Base-by-base conservation (phyloP, 805 yeast species). In the Millerago galiae region DNA sequence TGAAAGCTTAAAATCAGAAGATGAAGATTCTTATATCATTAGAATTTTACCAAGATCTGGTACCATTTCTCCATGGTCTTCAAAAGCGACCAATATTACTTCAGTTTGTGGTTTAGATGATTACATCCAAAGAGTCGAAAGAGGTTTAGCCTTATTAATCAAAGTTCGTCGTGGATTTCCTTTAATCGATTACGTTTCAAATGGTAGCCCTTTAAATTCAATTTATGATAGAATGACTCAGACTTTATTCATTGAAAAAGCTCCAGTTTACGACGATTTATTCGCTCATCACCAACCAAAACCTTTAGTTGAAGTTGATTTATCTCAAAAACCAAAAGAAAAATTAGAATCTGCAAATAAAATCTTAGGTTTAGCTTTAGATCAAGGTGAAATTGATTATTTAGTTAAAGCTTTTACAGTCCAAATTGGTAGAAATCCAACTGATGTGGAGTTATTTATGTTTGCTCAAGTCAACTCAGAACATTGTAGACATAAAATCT, bases 401-500 rank as follows among this genome's bases (percentile, higher is more conserved):
- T 75, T 93, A 58, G 75, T 81, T 55, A 70, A 77, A 26, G 95
- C 97, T 2, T 93, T 93, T 69, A 83, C 79, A 44, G 72, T 81
- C 40, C 74, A 74, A 28, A 68, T 83, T 51, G 79, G 83, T 37
- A 79, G 98, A 65, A 87, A 90, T 61, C 98, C 99, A 41, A 91
- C 98, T 27, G 99, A 93, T 64, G 98, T 89, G 18, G 99, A 93
- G 67, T 72, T 93, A 49, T 93, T 93, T 67, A 93, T 93, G 97
- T 93, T 93, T 71, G 99, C 99, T 34, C 99, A 93, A 69, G 99
- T 93, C 53, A 93, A 93, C 71, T 89, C 97, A 21, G 99, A 93
- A 68, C 99, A 93, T 70, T 93, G 99, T 72, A 86, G 99, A 65
- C 99, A 93, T 70, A 93, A 93, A 70, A 93, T 93, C 53, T 93